Evolutionary conservation across 805 yeast species (phyloP), one percentile per base, ranked within the genome.

Genomic region (Candida sanyiensis): DNA sequence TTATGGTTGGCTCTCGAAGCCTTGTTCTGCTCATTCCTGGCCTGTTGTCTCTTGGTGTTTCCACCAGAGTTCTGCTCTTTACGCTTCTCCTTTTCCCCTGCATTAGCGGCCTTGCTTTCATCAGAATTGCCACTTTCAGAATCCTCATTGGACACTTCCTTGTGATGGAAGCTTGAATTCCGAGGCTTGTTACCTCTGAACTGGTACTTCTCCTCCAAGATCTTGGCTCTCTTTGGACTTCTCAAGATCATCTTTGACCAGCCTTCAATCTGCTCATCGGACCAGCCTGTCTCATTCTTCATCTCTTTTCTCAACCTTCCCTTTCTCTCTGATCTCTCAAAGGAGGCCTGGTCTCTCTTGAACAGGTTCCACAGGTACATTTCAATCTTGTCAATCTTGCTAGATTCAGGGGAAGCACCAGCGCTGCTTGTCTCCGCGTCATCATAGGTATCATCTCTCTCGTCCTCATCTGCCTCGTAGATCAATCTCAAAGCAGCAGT

Each of bases 221-320:
- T 42, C 48, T 73, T 72, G 46, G 73, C 80, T 40, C 83, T 67
- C 31, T 67, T 66, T 1, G 93, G 87, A 30, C 78, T 73, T 50
- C 73, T 74, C 37, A 75, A 69, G 15, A 88, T 56, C 82, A 83
- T 82, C 40, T 83, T 64, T 1, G 82, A 81, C 97, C 97, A 90
- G 0, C 96, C 95, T 66, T 89, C 96, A 34, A 90, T 76, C 56
- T 86, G 95, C 53, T 87, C 96, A 58, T 88, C 89, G 0, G 88
- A 67, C 96, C 95, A 87, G 1, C 67, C 66, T 0, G 80, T 72
- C 27, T 67, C 65, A 6, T 57, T 48, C 46, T 70, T 74, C 54
- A 86, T 62, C 19, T 68, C 70, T 23, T 64, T 60, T 37, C 96
- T 66, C 8, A 54, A 59, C 30, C 64, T 61, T 0, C 79, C 45